Conservation (phyloP, 768 basidiomycete species). For the Boletus tylopilopsis region DNA sequence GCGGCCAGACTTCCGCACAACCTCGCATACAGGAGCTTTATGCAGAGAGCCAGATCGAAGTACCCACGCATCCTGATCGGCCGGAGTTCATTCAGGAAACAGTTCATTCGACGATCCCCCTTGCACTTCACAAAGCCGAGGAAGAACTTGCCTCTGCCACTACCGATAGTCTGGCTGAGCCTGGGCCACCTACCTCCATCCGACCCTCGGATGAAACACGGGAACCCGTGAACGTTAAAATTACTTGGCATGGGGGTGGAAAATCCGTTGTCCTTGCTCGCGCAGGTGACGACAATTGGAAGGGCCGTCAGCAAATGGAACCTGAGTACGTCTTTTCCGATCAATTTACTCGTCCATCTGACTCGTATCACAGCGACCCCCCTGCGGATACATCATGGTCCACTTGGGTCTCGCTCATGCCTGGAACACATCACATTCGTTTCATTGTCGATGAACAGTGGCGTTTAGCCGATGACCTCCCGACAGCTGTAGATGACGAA, state of each 20-base stretch:
- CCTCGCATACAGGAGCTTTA: conserved; percentile 47
- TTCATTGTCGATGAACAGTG: conserved; percentile 92
- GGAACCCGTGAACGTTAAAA: conserved; percentile 42
- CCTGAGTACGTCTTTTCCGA: conserved; percentile 46
- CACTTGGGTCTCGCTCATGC: conserved; percentile 54
- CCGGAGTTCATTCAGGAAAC: conserved; percentile 51
- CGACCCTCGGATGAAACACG: conserved; percentile 26
- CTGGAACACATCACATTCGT: conserved; percentile 91
- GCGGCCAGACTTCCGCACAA: conserved; percentile 32
- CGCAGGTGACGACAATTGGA: conserved; percentile 75
- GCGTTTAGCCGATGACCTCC: conserved; percentile 74
- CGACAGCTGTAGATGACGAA: conserved; percentile 89
- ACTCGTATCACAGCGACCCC: conserved; percentile 24
- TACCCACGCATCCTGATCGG: conserved; percentile 28
- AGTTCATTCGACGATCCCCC: conserved; percentile 61
- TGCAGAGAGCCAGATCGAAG: conserved; percentile 32
- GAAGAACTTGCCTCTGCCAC: conserved; percentile 19
- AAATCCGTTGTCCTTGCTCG: conserved; percentile 63
- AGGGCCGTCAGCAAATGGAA: conserved; percentile 62
- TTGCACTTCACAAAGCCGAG: conserved; percentile 42
- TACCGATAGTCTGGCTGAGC: conserved; percentile 12
- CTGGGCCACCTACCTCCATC: conserved; percentile 17
- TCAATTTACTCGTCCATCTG: conserved; percentile 11
- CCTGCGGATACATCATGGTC: conserved; percentile 35
- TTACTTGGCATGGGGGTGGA: conserved; percentile 65